Evolutionary conservation across 129 eudicot species (phyloP).

Genomic region (Tagetes patula): DNA sequence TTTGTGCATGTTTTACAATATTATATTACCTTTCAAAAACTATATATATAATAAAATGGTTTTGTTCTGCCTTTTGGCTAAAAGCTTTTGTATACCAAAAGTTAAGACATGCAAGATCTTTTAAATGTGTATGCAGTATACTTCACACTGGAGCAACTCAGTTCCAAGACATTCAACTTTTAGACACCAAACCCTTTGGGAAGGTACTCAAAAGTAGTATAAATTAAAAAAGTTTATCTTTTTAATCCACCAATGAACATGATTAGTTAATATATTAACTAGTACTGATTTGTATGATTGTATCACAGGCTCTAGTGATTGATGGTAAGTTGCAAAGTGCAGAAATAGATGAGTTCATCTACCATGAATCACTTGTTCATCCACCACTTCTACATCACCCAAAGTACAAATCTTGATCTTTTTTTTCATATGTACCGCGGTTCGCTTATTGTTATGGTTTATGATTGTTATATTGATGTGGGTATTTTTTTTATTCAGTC

Average conservation of each 20-base stretch:
- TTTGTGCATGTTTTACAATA: background rate
- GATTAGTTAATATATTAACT: no score
- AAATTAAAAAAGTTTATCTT: no score
- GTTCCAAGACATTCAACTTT: slow-evolving; percentile 83
- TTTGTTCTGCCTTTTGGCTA: slow-evolving; percentile 25
- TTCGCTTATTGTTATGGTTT: background rate
- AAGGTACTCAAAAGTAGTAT: slow-evolving; percentile 46
- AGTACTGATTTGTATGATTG: background rate
- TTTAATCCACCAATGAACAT: no score
- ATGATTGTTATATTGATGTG: background rate
- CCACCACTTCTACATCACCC: slow-evolving; percentile 89
- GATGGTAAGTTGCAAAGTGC: slow-evolving; percentile 99
- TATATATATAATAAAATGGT: background rate
- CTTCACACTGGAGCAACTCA: slow-evolving; percentile 84
- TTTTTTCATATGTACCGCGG: background rate
- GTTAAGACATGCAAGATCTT: slow-evolving; percentile 22
- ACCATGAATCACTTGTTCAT: slow-evolving; percentile 95
- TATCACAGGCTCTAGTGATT: slow-evolving; percentile 69
- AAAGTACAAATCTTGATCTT: slow-evolving; percentile 37
- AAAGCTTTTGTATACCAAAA: slow-evolving; percentile 36
- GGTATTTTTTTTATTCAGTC: slow-evolving; percentile 44
- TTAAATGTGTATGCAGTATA: slow-evolving; percentile 42
- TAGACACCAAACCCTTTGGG: slow-evolving; percentile 94
- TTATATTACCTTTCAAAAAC: background rate
- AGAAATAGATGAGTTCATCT: slow-evolving; percentile 93